Conservation (phyloP, 257 asterid species). For the Eucommia ulmoides region DNA sequence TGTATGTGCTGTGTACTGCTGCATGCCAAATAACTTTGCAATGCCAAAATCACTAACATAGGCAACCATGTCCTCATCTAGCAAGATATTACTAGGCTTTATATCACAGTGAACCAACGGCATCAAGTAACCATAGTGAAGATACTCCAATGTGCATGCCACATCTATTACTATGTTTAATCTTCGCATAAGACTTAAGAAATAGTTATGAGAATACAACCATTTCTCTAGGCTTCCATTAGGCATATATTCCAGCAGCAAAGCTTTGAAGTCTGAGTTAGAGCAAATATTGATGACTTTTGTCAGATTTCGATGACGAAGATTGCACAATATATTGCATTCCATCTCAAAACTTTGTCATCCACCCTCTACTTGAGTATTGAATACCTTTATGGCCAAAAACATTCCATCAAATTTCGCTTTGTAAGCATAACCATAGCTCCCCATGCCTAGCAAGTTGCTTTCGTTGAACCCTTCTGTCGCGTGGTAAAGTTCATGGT, state of each 20-base stretch:
- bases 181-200: neutral
- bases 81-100: neutral
- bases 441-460: slow-evolving; percentile 36
- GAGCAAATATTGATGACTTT: slow-evolving; percentile 24
- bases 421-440: slow-evolving; percentile 34
- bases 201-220: slow-evolving; percentile 10
- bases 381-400: slow-evolving; percentile 34
- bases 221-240: slow-evolving; percentile 23
- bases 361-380: slow-evolving; percentile 16
- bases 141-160: slow-evolving; percentile 1
- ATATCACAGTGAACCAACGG: neutral
- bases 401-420: slow-evolving; percentile 21
- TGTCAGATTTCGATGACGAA: slow-evolving; percentile 34
- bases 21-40: neutral
- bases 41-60: neutral
- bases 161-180: neutral
- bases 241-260: slow-evolving; percentile 11
- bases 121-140: neutral
- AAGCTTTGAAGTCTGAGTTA: slow-evolving; percentile 15
- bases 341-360: slow-evolving; percentile 22
- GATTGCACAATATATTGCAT: slow-evolving; percentile 17
- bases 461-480: slow-evolving; percentile 27
- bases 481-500: slow-evolving; percentile 22
- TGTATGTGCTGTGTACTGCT: neutral
- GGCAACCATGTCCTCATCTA: neutral